These are phyloP conservation scores for Candida silvatica DNA, from an alignment of 805 yeast species.

Conservation along the genomic window DNA sequence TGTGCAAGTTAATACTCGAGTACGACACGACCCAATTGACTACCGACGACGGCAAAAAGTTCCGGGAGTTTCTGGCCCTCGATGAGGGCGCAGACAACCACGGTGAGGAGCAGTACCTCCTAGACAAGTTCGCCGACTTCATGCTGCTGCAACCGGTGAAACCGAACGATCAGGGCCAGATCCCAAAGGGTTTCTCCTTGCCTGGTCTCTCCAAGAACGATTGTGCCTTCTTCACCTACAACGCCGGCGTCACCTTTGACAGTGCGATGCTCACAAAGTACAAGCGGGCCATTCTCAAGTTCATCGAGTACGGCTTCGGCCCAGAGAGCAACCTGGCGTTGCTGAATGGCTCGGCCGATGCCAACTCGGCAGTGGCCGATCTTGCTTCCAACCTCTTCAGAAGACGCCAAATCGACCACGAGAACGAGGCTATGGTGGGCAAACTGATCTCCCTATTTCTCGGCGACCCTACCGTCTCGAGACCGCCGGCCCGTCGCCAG, in stretches of 20 bases:
- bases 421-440: conserved; percentile 36
- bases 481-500: conserved; percentile 44
- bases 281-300: conserved; percentile 32
- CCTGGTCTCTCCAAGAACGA: conserved; percentile 61
- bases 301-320: conserved; percentile 35
- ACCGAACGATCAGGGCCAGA: conserved; percentile 25
- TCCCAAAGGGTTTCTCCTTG: conserved; percentile 36
- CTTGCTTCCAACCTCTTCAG: conserved; percentile 42
- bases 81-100: conserved; percentile 19
- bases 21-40: conserved; percentile 46
- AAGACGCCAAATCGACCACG: conserved; percentile 43
- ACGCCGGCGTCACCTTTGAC: conserved; percentile 58
- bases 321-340: conserved; percentile 29
- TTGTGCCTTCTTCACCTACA: conserved; percentile 52
- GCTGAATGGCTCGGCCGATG: conserved; percentile 57
- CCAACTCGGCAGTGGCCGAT: conserved; percentile 46
- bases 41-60: conserved; percentile 30
- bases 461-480: conserved; percentile 33
- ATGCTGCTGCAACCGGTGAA: conserved; percentile 45
- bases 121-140: conserved; percentile 42
- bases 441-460: conserved; percentile 37
- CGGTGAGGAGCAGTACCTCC: conserved; percentile 36
- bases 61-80: conserved; percentile 28
- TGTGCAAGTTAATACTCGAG: conserved; percentile 41
- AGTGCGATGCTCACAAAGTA: conserved; percentile 34